phyloP scores from a whole-genome alignment of 176 grass and related monocot genomes.

The Urochloa ruziziensis region DNA sequence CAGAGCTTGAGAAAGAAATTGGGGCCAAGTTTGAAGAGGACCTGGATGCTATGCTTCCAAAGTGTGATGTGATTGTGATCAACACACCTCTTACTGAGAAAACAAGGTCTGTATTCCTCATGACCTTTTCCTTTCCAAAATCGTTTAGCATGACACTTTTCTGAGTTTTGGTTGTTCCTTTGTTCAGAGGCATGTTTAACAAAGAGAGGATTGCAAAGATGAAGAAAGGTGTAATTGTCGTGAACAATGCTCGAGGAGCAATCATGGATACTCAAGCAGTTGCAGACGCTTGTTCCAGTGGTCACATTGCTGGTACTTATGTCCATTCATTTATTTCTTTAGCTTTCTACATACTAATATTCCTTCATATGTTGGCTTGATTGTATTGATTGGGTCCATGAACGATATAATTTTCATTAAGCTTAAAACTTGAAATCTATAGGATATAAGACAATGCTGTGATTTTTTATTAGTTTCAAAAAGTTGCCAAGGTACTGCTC shows the following conservation, averaged over 20 bases:
- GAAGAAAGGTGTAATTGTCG: constrained; percentile 90
- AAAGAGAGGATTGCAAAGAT: constrained; percentile 88
- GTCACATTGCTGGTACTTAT: constrained; percentile 69
- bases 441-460: background rate
- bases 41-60: constrained; percentile 83
- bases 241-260: constrained; percentile 91
- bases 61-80: constrained; percentile 85
- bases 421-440: background rate
- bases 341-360: background rate
- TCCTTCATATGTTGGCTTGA: background rate
- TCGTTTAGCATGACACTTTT: background rate
- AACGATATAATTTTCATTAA: background rate
- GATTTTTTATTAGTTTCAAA: background rate
- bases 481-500: background rate
- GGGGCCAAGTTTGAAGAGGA: constrained; percentile 85
- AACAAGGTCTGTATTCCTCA: constrained; percentile 56
- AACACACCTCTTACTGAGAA: constrained; percentile 94
- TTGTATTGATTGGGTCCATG: background rate
- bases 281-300: constrained; percentile 77
- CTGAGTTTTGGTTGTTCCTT: constrained; percentile 19
- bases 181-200: constrained; percentile 83
- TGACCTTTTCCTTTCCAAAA: constrained; percentile 9
- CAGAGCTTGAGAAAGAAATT: constrained; percentile 81
- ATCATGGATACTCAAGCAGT: constrained; percentile 94
- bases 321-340: background rate